phyloP scores from a whole-genome alignment of 169 alveolate species.

The Ophryocystis elektroscirrha region DNA sequence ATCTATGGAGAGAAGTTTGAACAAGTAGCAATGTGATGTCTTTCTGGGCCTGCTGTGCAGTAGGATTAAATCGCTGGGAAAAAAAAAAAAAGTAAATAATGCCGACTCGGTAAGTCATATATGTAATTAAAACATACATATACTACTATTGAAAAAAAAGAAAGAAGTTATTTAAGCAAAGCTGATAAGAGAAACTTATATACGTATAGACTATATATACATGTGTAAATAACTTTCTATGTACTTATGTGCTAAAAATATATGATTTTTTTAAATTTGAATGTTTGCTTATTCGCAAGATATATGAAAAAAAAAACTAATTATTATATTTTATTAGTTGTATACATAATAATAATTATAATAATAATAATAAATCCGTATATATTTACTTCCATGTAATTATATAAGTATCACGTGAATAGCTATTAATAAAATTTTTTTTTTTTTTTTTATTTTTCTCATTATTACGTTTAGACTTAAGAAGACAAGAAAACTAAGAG shows the following conservation, averaged over 20 bases:
- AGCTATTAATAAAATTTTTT: constrained; percentile 17
- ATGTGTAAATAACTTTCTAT: not conserved
- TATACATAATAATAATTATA: not conserved
- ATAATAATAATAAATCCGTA: constrained; percentile 4
- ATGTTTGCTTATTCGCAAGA: not conserved
- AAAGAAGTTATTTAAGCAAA: not conserved
- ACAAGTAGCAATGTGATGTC: too few species aligned
- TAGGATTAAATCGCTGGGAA: not conserved
- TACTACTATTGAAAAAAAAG: too few species aligned
- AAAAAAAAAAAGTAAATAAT: not conserved
- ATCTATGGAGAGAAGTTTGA: too few species aligned
- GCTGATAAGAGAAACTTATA: not conserved
- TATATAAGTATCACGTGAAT: constrained; percentile 14
- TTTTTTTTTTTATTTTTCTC: constrained; percentile 1
- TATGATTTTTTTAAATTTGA: not conserved
- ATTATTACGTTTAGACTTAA: constrained; percentile 64
- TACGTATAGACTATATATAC: not conserved
- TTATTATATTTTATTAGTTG: constrained; percentile 20
- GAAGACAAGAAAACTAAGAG: constrained; percentile 87
- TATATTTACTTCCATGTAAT: too few species aligned
- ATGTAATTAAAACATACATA: too few species aligned
- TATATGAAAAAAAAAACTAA: constrained; percentile 13
- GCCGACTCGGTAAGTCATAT: not conserved
- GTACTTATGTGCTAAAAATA: constrained; percentile 5
- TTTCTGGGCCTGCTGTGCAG: too few species aligned